Percentiles rank a stretch among this genome's conserved stretches.
These are phyloP conservation scores for Taphrina flavorubra DNA, from an alignment of 1,139 yeast species.

Conservation along the genomic window DNA sequence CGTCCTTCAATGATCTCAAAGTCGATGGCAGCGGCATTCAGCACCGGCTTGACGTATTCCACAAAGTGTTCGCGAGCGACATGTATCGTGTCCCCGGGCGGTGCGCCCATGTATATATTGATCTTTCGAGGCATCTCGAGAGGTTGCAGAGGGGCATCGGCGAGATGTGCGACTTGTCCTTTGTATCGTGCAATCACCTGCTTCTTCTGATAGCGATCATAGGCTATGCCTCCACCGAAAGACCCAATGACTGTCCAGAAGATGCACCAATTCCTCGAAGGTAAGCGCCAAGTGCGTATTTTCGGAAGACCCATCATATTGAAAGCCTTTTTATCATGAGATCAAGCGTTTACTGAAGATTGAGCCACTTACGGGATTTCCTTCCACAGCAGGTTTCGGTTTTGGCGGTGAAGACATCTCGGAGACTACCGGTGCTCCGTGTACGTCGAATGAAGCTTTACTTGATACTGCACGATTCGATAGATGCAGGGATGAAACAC, in stretches of 20 bases:
- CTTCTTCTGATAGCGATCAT: slow-evolving; percentile 77
- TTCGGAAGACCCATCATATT: slow-evolving; percentile 71
- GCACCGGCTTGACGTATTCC: slow-evolving; percentile 77
- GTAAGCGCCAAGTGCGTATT: slow-evolving; percentile 55
- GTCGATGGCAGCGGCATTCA: slow-evolving; percentile 86
- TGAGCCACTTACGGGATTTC: slow-evolving; percentile 16
- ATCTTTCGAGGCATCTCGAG: slow-evolving; percentile 73
- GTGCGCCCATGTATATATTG: slow-evolving; percentile 87
- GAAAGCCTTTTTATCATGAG: slow-evolving; percentile 58
- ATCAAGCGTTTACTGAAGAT: not conserved
- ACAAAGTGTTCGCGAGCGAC: slow-evolving; percentile 76
- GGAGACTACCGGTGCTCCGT: too few species aligned
- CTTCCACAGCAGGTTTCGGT: slow-evolving; percentile 7
- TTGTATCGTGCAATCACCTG: slow-evolving; percentile 71
- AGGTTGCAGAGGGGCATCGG: slow-evolving; percentile 54
- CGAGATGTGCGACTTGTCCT: slow-evolving; percentile 61
- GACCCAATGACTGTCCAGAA: slow-evolving; percentile 76
- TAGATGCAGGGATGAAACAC: too few species aligned
- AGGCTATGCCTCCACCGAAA: slow-evolving; percentile 72
- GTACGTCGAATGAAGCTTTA: too few species aligned
- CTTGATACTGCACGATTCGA: too few species aligned
- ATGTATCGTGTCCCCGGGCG: slow-evolving; percentile 90
- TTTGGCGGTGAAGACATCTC: slow-evolving; percentile 2
- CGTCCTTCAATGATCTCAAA: slow-evolving; percentile 73
- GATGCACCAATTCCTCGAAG: slow-evolving; percentile 91